Evolutionary conservation across 805 yeast species (phyloP), one percentile per base, ranked within the genome.

Genomic region (Starmera dryadoides): DNA sequence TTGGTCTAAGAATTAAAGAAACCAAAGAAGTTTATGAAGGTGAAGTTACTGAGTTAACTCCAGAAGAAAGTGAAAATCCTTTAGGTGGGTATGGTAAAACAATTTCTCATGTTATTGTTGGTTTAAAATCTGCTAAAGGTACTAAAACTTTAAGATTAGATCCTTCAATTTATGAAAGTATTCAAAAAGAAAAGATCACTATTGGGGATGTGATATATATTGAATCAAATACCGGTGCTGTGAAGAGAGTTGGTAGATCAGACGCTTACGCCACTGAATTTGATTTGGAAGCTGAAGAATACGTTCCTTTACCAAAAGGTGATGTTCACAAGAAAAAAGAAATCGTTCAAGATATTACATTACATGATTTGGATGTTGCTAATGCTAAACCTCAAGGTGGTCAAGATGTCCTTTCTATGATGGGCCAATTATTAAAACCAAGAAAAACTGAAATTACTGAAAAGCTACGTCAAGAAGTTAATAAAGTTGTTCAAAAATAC

Each of bases 201-300:
- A 83, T 91, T 20, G 99, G 99, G 38, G 99, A 93, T 63, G 97
- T 93, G 37, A 88, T 93, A 46, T 91, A 94, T 59, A 87, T 93
- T 48, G 99, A 93, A 66, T 86, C 97, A 42, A 91, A 94, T 56
- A 91, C 97, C 14, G 99, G 99, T 32, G 87, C 96, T 18, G 96
- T 93, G 31, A 91, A 91, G 57, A 75, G 98, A 56, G 95, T 93
- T 20, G 99, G 99, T 38, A 77, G 99, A 61, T 85, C 95, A n/a
- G 98, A 93, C 62, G 96, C 97, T 0, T 88, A 88, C 56, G 97
- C 98, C 19, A 88, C 98, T 9, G 99, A 93, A 66, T 93, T 89
- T 53, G 99, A 93, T 63, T 75, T 94, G 43, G 98, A 93, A 71
- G 96, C 98, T 21, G 97, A 94, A 65, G 98, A 93, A 65, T 93